Evolutionary conservation across 2,329 filamentous ascomycete species (phyloP).

Genomic region (Scleromitrula shiraiana): DNA sequence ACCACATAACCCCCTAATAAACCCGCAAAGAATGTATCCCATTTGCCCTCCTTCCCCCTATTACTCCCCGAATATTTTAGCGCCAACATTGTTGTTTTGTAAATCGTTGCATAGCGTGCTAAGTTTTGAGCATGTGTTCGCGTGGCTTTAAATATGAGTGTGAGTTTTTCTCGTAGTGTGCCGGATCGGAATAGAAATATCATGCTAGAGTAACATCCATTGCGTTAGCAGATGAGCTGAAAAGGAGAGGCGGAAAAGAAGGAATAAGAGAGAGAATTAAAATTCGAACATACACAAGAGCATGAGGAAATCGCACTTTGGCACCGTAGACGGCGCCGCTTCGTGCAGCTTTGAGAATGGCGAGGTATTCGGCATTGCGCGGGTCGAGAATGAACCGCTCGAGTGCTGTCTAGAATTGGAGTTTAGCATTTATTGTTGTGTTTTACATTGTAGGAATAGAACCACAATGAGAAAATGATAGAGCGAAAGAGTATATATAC

Average conservation of each 20-base stretch:
- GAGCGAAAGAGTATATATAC: conserved; percentile 10
- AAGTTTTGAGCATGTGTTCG: conserved; percentile 86
- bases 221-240: neutral
- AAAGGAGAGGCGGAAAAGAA: neutral
- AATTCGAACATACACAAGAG: conserved; percentile 65
- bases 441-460: conserved; percentile 15
- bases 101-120: conserved; percentile 81
- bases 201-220: conserved; percentile 60
- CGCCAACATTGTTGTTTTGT: conserved; percentile 74
- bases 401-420: conserved; percentile 41
- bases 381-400: conserved; percentile 77
- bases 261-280: neutral
- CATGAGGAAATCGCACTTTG: conserved; percentile 97
- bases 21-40: conserved; percentile 81
- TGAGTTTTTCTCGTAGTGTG: conserved; percentile 68
- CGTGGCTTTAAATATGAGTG: conserved; percentile 76
- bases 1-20: conserved; percentile 86
- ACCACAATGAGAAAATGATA: neutral
- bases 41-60: conserved; percentile 59
- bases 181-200: conserved; percentile 93
- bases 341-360: conserved; percentile 84
- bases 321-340: conserved; percentile 96
- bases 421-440: too few relatives aligned
- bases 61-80: conserved; percentile 55
- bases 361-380: conserved; percentile 73